Evolutionary conservation across 768 basidiomycete species (phyloP).

Genomic region (Coprinopsis cinerea): DNA sequence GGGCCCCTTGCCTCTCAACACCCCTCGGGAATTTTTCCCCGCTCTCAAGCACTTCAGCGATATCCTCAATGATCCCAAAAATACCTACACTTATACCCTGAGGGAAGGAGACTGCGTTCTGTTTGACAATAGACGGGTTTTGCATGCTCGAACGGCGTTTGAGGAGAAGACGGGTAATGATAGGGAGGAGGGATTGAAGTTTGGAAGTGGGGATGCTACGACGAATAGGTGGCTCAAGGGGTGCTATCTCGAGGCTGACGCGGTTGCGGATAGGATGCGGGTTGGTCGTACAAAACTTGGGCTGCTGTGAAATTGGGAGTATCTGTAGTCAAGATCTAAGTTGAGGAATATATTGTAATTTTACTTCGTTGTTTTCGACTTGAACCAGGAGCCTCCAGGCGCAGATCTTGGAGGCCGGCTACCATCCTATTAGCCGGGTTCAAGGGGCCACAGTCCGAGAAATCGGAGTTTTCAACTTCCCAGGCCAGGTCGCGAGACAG

Average conservation of each 20-base stretch:
- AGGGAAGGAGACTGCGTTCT: conserved; percentile 80
- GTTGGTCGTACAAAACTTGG: conserved; percentile 35
- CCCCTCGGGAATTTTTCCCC: conserved; percentile 51
- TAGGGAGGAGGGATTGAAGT: conserved; percentile 11
- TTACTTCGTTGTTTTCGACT: too few relatives aligned
- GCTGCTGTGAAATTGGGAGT: neutral
- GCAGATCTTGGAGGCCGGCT: too few relatives aligned
- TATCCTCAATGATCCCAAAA: conserved; percentile 45
- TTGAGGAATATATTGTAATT: too few relatives aligned
- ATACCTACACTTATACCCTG: conserved; percentile 59
- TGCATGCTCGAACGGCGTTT: conserved; percentile 86
- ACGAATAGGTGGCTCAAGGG: conserved; percentile 87
- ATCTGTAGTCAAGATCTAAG: too few relatives aligned
- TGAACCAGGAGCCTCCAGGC: too few relatives aligned
- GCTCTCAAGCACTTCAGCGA: conserved; percentile 59
- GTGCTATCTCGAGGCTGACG: conserved; percentile 68
- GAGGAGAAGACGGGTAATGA: conserved; percentile 29
- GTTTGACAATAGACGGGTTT: conserved; percentile 87
- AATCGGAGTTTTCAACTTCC: too few relatives aligned
- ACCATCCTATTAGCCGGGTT: too few relatives aligned
- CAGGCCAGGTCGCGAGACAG: too few relatives aligned
- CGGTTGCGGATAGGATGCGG: conserved; percentile 54
- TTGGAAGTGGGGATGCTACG: conserved; percentile 34
- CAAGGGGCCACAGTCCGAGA: too few relatives aligned
- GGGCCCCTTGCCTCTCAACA: conserved; percentile 58